Evolutionary conservation across 1,284 basidiomycete genomes (phyloP).

Genomic region (Wallemia mellicola): DNA sequence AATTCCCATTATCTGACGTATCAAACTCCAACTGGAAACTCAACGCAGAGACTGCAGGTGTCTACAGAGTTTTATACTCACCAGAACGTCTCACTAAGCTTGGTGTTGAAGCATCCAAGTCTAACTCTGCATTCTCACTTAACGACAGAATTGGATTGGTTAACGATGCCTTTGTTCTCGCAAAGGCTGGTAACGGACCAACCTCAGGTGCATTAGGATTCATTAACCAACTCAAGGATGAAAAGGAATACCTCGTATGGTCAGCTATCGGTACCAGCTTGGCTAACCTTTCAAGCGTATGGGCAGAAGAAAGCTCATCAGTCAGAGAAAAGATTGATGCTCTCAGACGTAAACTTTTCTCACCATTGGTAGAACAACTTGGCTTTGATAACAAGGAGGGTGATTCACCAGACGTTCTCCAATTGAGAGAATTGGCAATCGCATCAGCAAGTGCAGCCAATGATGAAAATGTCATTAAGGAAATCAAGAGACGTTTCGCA

Average conservation of each 20-base stretch:
- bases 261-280: conserved; percentile 29
- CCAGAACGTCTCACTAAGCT: conserved; percentile 50
- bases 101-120: conserved; percentile 40
- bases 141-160: conserved; percentile 67
- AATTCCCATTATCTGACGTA: conserved; percentile 31
- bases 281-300: conserved; percentile 29
- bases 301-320: conserved; percentile 51
- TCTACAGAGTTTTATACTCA: conserved; percentile 70
- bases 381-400: conserved; percentile 42
- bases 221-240: conserved; percentile 32
- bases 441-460: conserved; percentile 25
- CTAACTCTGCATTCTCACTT: conserved; percentile 34
- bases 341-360: conserved; percentile 26
- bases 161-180: conserved; percentile 46
- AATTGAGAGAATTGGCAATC: conserved; percentile 50
- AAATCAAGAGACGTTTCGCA: conserved; percentile 42
- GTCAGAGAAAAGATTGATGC: conserved; percentile 30
- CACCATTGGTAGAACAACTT: conserved; percentile 43
- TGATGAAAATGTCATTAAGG: conserved; percentile 25
- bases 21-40: conserved; percentile 48
- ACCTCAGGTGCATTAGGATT: conserved; percentile 47
- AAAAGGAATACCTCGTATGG: conserved; percentile 60
- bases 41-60: conserved; percentile 63
- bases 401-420: conserved; percentile 40
- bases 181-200: conserved; percentile 45